These are phyloP conservation scores for Poronia punctata DNA, from an alignment of 495 filamentous ascomycete species.

Conservation along the genomic window DNA sequence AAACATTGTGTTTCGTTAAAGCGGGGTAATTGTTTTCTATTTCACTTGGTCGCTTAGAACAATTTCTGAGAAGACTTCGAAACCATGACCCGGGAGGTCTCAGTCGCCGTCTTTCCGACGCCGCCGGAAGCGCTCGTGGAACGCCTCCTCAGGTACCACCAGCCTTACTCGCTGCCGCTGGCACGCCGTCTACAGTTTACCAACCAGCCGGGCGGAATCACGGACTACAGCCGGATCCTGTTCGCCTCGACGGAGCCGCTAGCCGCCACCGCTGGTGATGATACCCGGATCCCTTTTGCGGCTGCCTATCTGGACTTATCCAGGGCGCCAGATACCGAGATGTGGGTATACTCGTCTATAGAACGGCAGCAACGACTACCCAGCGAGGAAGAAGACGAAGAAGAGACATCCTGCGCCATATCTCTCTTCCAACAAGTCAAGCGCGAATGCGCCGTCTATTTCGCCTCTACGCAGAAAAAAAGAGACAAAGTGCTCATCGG, in stretches of 20 bases:
- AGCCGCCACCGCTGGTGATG: not conserved
- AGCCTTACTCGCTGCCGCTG: slow-evolving; percentile 51
- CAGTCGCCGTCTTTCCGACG: slow-evolving; percentile 32
- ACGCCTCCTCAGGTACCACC: slow-evolving; percentile 35
- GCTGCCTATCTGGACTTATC: slow-evolving; percentile 54
- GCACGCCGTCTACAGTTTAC: slow-evolving; percentile 54
- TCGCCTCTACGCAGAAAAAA: not conserved
- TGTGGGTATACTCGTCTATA: slow-evolving; percentile 51
- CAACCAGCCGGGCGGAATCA: slow-evolving; percentile 30
- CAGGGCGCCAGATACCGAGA: slow-evolving; percentile 51
- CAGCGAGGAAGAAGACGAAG: slow-evolving; percentile 2
- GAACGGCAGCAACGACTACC: slow-evolving; percentile 26
- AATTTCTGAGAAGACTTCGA: no score
- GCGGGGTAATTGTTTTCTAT: not conserved
- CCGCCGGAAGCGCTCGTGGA: slow-evolving; percentile 32
- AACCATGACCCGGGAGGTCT: slow-evolving; percentile 13
- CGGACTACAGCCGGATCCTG: slow-evolving; percentile 28
- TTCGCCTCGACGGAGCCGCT: slow-evolving; percentile 26
- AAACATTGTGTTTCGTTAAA: not conserved
- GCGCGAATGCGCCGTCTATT: slow-evolving; percentile 13
- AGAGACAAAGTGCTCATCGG: slow-evolving; percentile 22
- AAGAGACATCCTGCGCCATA: slow-evolving; percentile 1
- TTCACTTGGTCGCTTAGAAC: no score
- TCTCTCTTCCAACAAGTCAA: slow-evolving; percentile 16
- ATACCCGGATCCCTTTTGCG: slow-evolving; percentile 24